Conservation (phyloP, 495 filamentous ascomycete genomes). For the Xylaria bambusicola region DNA sequence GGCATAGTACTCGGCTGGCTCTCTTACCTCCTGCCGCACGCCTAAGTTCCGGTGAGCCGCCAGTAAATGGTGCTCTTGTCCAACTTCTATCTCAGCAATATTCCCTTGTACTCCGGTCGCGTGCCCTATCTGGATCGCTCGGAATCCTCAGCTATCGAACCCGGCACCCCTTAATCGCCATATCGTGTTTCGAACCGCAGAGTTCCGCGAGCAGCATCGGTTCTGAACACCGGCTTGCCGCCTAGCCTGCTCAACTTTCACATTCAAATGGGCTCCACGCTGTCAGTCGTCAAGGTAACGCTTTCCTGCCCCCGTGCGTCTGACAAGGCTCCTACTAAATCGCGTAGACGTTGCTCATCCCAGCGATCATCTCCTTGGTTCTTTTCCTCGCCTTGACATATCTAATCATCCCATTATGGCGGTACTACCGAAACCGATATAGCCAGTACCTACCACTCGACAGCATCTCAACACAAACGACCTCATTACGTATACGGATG, state of each 20-base stretch:
- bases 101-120: too few species aligned
- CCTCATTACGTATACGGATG: slow-evolving; percentile 62
- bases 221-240: not conserved
- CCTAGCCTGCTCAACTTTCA: not conserved
- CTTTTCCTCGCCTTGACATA: slow-evolving; percentile 74
- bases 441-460: slow-evolving; percentile 69
- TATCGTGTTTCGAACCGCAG: too few species aligned
- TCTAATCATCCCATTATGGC: slow-evolving; percentile 73
- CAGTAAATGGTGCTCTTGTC: too few species aligned
- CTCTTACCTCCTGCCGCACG: too few species aligned
- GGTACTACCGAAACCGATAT: slow-evolving; percentile 73
- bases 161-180: too few species aligned
- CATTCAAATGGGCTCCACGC: slow-evolving; percentile 35
- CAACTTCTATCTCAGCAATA: too few species aligned
- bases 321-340: not conserved
- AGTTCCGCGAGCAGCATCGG: too few species aligned
- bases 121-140: too few species aligned
- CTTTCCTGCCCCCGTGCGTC: not conserved
- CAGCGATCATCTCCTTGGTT: slow-evolving; percentile 72
- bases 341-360: slow-evolving; percentile 71
- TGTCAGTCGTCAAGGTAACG: slow-evolving; percentile 50
- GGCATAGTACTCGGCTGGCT: too few species aligned
- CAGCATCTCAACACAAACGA: slow-evolving; percentile 61
- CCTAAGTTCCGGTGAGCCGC: too few species aligned
- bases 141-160: too few species aligned